Percentiles rank a stretch among this genome's conserved stretches.
These are phyloP conservation scores for Rhododendron kiyosumense DNA, from an alignment of 148 eudicot genomes.

Conservation along the genomic window DNA sequence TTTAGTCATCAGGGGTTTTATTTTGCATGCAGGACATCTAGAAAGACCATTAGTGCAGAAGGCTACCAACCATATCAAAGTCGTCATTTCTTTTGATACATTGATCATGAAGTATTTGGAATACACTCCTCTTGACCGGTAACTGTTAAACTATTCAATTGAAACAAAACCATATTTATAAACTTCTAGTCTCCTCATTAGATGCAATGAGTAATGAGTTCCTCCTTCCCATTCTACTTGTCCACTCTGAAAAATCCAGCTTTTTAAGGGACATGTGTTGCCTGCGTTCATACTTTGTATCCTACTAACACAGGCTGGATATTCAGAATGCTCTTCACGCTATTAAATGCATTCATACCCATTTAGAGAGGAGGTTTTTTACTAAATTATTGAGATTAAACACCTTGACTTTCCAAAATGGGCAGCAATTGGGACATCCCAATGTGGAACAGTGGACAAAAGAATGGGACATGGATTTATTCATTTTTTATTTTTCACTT, in stretches of 20 bases:
- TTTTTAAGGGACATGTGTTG: background rate
- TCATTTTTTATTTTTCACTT: background rate
- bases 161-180: background rate
- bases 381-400: background rate
- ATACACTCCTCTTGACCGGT: constrained; percentile 90
- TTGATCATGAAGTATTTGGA: constrained; percentile 84
- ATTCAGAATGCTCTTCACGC: background rate
- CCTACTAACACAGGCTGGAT: background rate
- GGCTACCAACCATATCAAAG: background rate
- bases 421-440: background rate
- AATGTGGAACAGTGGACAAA: background rate
- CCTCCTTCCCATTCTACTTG: background rate
- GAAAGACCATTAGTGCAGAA: background rate
- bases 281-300: background rate
- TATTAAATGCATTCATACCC: background rate
- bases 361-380: background rate
- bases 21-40: background rate
- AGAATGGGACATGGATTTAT: background rate
- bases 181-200: background rate
- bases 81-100: background rate
- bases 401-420: background rate
- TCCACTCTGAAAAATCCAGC: background rate
- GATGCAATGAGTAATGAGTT: background rate
- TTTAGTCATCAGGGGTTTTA: background rate
- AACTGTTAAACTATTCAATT: constrained; percentile 7